Evolutionary conservation across 768 basidiomycete genomes (phyloP).

Genomic region (Lenzites betulinus): DNA sequence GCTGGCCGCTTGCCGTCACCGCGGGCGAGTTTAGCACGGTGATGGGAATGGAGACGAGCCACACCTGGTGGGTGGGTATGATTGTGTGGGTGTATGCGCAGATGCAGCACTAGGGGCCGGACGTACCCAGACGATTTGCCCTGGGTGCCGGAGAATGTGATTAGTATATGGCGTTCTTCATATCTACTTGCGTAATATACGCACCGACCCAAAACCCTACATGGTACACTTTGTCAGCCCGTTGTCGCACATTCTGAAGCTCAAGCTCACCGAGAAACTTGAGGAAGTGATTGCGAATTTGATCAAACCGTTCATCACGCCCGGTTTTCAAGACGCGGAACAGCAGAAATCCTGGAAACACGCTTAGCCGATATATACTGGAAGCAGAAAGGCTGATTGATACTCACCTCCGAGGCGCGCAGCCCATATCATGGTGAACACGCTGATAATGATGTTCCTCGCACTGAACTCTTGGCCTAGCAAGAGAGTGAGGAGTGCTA

Average conservation of each 20-base stretch:
- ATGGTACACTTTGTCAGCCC: neutral
- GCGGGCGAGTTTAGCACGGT: constrained; percentile 70
- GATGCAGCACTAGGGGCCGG: neutral
- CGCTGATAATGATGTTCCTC: constrained; percentile 56
- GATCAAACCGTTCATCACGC: constrained; percentile 66
- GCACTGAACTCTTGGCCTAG: constrained; percentile 62
- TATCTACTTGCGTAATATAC: constrained; percentile 11
- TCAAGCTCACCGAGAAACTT: constrained; percentile 51
- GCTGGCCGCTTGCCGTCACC: constrained; percentile 57
- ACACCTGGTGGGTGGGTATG: constrained; percentile 41
- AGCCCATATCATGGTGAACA: constrained; percentile 72
- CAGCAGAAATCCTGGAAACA: constrained; percentile 54
- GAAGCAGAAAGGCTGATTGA: neutral
- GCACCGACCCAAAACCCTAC: constrained; percentile 58
- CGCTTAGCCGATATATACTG: neutral
- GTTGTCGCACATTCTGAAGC: neutral
- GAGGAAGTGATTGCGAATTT: constrained; percentile 65
- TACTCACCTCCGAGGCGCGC: constrained; percentile 51
- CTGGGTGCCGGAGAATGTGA: constrained; percentile 27
- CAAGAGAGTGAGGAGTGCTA: constrained; percentile 62
- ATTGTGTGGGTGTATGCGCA: neutral
- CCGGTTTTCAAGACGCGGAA: constrained; percentile 72
- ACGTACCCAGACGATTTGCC: constrained; percentile 62
- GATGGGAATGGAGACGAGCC: constrained; percentile 64
- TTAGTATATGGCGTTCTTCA: too few species aligned